Conservation (phyloP, 148 eudicot genomes). For the Rhododendron henanense region DNA sequence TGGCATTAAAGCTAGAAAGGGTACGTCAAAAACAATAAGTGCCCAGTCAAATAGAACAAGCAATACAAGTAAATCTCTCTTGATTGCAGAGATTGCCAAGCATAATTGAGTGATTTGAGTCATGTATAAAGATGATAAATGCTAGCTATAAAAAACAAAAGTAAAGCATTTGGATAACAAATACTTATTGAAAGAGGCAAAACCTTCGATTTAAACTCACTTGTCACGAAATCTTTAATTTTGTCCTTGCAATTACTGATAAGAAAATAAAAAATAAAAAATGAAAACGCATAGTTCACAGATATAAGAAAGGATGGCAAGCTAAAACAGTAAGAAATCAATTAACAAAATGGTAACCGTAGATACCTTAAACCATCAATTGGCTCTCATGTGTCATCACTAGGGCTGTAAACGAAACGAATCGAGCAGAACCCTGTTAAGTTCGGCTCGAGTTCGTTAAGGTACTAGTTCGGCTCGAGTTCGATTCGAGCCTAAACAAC, state of each 20-base stretch:
- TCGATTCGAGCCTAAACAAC: too few relatives aligned
- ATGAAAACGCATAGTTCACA: background rate
- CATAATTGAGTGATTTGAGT: background rate
- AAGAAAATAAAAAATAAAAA: background rate
- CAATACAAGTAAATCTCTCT: background rate
- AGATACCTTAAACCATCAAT: slow-evolving; percentile 30
- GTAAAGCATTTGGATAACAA: background rate
- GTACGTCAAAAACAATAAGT: background rate
- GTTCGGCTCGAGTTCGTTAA: too few relatives aligned
- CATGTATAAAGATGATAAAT: background rate
- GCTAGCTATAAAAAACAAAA: background rate
- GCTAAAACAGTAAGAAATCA: background rate
- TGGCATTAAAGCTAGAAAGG: too few relatives aligned
- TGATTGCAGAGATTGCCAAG: background rate
- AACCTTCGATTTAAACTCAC: slow-evolving; percentile 17
- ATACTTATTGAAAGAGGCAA: slow-evolving; percentile 33
- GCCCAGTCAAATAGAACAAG: background rate
- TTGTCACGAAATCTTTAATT: slow-evolving; percentile 24
- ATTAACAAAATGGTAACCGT: background rate
- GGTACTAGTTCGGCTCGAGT: too few relatives aligned
- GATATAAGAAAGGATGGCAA: background rate
- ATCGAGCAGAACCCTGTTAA: too few relatives aligned
- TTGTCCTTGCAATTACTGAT: slow-evolving; percentile 20
- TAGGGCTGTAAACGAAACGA: background rate
- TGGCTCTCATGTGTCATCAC: slow-evolving; percentile 36